Evolutionary conservation across 306 rosid species (phyloP), one percentile per base, ranked within the genome.

Genomic region (Prunus armeniaca): DNA sequence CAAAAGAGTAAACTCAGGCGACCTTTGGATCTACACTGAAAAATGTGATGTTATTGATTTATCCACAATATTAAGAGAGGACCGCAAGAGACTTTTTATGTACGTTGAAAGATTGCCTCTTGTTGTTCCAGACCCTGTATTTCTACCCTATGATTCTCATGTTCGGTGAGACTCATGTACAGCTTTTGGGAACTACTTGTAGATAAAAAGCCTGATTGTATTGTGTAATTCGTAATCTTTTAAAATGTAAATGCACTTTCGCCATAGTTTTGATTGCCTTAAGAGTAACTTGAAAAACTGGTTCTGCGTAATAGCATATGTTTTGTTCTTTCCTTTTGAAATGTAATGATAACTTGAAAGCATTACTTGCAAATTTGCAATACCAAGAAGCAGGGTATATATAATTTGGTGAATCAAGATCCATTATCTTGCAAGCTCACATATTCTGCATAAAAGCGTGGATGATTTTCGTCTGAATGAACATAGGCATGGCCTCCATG

Each of bases 11-110:
- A 55, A 87, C 82, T 88, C 94, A 0, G 87, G 87, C 9, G 98
- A 94, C 84, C 97, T 91, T 56, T 94, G 98, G 98, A 82, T 91
- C 72, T 90, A 82, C 83, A 85, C 88, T 41, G 97, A 91, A 65
- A 86, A 49, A 73, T 73, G 78, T 58, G 98, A 93, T 27, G 63
- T 78, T 43, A 65, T 86, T 18, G 96, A 93, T 83, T 24, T 87
- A 75, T 80, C 80, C 3, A 80, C 89, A n/a, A 87, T 93, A 47
- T 84, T 86, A 75, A 84, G 72, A 56, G 97, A 91, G 78, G 86
- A 93, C 63, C 81, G 83, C 24, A 91, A 85, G 90, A 88, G 93
- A 80, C 76, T 93, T 60, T 89, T 87, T 77, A 77, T 86, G 79
- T 93, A 88, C 89, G 86, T 93, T 12, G 91, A 90, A 60, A 90